Evolutionary conservation across 176 grass and related monocot genomes (phyloP).

Genomic region (Phragmites australis): DNA sequence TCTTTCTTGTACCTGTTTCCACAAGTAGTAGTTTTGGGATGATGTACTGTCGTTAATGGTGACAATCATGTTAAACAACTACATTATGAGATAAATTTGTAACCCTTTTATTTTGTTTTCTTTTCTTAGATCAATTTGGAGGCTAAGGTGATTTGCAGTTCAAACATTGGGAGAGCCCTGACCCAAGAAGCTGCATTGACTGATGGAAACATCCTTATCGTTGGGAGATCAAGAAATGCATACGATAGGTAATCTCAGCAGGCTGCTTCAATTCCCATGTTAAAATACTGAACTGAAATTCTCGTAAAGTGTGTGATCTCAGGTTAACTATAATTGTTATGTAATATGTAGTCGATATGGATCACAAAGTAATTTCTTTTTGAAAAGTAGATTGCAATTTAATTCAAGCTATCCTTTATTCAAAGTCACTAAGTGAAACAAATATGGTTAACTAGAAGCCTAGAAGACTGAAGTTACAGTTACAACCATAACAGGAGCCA

Average conservation of each 20-base stretch:
- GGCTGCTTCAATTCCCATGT: background rate
- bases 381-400: background rate
- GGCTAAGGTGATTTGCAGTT: slow-evolving; percentile 74
- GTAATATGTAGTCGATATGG: background rate
- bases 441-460: background rate
- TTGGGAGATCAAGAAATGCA: slow-evolving; percentile 71
- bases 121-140: slow-evolving; percentile 81
- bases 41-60: background rate
- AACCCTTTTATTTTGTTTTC: background rate
- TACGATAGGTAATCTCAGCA: slow-evolving; percentile 47
- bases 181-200: slow-evolving; percentile 59
- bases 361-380: background rate
- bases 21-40: background rate
- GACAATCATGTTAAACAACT: background rate
- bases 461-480: background rate
- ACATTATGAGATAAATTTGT: background rate
- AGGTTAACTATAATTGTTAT: background rate
- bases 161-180: slow-evolving; percentile 78
- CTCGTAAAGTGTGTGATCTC: background rate
- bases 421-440: no score
- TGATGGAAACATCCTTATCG: slow-evolving; percentile 66
- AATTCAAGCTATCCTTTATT: background rate
- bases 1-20: background rate
- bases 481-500: slow-evolving; percentile 50
- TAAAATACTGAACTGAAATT: background rate